Percentiles rank a stretch among this genome's conserved stretches.
phyloP scores from a whole-genome alignment of 306 rosid species.

The Fagus crenata region DNA sequence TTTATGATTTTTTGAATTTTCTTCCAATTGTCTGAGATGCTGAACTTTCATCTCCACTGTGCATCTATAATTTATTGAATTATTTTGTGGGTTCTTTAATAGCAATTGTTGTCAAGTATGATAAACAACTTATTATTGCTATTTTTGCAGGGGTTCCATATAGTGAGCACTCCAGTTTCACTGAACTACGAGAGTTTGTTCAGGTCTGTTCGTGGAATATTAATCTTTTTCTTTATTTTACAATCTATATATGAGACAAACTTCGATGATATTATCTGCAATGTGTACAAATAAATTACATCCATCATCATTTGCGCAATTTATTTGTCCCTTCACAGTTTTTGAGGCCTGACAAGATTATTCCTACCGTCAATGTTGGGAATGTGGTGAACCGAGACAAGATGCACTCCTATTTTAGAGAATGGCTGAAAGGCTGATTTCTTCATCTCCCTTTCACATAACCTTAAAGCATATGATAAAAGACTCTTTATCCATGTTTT shows the following conservation, averaged over 20 bases:
- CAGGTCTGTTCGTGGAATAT: conserved; percentile 37
- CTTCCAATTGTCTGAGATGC: conserved; percentile 15
- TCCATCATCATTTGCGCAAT: neutral
- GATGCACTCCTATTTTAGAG: conserved; percentile 55
- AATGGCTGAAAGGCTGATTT: conserved; percentile 43
- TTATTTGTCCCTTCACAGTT: conserved; percentile 31
- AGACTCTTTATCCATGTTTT: neutral
- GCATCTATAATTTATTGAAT: neutral
- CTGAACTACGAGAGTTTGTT: conserved; percentile 53
- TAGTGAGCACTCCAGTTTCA: conserved; percentile 65
- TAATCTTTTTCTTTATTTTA: conserved; percentile 6
- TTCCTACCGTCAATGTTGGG: conserved; percentile 53
- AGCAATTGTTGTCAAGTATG: conserved; percentile 10
- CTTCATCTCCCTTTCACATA: neutral
- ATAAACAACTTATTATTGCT: conserved; percentile 24
- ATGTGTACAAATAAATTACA: neutral
- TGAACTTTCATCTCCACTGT: conserved; percentile 17
- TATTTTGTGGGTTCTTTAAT: conserved; percentile 10
- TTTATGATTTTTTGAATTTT: conserved; percentile 1
- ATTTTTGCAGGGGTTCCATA: conserved; percentile 54
- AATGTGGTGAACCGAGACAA: conserved; percentile 50
- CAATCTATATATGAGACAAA: neutral
- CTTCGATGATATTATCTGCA: neutral
- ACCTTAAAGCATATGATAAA: neutral
- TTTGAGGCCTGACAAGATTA: conserved; percentile 53